phyloP scores from a whole-genome alignment of 352 stramenopile genomes.

The Pilasporangium apinafurcum region DNA sequence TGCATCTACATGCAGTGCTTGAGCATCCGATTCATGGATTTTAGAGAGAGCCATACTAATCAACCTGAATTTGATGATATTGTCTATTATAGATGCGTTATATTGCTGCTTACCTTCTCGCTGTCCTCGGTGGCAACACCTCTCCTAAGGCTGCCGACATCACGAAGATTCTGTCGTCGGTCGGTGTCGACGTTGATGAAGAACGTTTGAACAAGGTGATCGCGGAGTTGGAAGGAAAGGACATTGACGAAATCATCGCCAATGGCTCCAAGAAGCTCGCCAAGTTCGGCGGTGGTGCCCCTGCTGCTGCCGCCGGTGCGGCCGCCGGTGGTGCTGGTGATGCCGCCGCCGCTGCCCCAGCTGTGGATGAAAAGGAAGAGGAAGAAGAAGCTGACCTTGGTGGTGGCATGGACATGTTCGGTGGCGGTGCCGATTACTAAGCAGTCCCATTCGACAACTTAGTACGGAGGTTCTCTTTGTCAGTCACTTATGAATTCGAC shows the following conservation, averaged over 20 bases:
- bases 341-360: conserved; percentile 53
- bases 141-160: conserved; percentile 88
- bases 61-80: too few relatives aligned
- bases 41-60: too few relatives aligned
- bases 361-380: conserved; percentile 77
- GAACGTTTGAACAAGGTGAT: conserved; percentile 63
- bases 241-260: conserved; percentile 79
- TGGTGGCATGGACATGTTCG: conserved; percentile 88
- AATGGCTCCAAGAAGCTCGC: conserved; percentile 76
- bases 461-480: not conserved
- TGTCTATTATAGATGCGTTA: conserved; percentile 88
- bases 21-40: too few relatives aligned
- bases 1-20: not conserved
- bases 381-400: conserved; percentile 81
- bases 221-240: conserved; percentile 79
- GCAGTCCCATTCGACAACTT: conserved; percentile 3
- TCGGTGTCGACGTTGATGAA: conserved; percentile 85
- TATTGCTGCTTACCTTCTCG: conserved; percentile 96
- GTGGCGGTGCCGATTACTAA: conserved; percentile 86
- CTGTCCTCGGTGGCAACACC: conserved; percentile 91
- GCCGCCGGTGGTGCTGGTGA: conserved; percentile 39
- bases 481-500: conserved; percentile 7
- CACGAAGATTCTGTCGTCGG: conserved; percentile 88
- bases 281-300: conserved; percentile 62
- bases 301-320: conserved; percentile 39